These are phyloP conservation scores for Boeremia lycopersici DNA, from an alignment of 2,329 filamentous ascomycete species.

Conservation along the genomic window DNA sequence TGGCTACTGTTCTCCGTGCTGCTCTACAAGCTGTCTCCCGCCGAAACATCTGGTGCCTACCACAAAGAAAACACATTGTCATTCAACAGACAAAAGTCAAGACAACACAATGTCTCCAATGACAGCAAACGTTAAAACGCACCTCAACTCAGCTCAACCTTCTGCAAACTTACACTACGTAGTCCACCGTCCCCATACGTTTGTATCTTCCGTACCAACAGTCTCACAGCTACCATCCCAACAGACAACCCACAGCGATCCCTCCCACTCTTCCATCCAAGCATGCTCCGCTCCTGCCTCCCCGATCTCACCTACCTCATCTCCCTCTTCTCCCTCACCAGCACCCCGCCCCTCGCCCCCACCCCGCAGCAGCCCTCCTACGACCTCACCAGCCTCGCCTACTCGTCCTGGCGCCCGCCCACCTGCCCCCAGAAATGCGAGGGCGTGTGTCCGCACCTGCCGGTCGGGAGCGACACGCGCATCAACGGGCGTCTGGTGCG, in stretches of 20 bases:
- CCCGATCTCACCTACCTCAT: neutral
- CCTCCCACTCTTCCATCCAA: neutral
- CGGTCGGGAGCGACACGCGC: neutral
- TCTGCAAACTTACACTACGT: too few species aligned
- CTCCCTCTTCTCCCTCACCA: neutral
- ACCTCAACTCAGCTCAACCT: too few species aligned
- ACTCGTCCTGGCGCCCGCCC: neutral
- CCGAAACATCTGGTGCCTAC: neutral
- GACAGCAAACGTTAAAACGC: neutral
- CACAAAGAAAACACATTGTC: neutral
- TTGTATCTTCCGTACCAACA: neutral
- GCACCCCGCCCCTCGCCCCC: neutral
- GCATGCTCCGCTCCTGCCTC: slow-evolving; percentile 3
- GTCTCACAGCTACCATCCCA: neutral
- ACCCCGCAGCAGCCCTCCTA: neutral
- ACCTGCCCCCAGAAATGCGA: neutral
- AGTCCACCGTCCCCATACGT: neutral
- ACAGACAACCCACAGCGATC: neutral
- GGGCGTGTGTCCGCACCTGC: neutral
- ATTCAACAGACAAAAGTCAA: too few species aligned
- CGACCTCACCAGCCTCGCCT: neutral
- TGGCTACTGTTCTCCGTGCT: neutral
- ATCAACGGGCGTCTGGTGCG: neutral
- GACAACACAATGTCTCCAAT: slow-evolving; percentile 1
- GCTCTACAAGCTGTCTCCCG: neutral